These are phyloP conservation scores for Tricholoma furcatifolium DNA, from an alignment of 768 basidiomycete genomes.

Conservation along the genomic window DNA sequence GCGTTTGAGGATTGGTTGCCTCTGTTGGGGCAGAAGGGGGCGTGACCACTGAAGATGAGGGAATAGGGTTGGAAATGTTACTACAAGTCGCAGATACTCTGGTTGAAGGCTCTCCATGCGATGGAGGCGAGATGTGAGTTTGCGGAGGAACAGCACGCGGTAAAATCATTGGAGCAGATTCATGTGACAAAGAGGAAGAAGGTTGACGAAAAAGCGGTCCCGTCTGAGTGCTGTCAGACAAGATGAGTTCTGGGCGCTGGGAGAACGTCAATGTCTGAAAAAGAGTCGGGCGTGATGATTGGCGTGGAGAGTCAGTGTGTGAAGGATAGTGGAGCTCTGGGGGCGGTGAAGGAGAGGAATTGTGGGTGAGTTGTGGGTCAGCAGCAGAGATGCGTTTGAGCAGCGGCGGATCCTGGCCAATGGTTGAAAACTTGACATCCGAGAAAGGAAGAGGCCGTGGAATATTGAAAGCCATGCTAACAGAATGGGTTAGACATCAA, in stretches of 20 bases:
- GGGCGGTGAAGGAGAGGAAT: conserved; percentile 20
- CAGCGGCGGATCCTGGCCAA: conserved; percentile 53
- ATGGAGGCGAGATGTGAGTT: no score
- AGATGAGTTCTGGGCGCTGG: conserved; percentile 3
- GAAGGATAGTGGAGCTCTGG: conserved; percentile 16
- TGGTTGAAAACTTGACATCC: conserved; percentile 48
- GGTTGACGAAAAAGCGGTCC: no score
- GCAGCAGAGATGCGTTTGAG: conserved; percentile 47
- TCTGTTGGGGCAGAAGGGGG: background rate
- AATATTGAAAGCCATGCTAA: no score
- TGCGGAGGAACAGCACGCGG: no score
- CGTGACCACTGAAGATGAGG: background rate
- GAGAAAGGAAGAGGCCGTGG: conserved; percentile 39
- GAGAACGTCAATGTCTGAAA: conserved; percentile 16
- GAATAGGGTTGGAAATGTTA: background rate
- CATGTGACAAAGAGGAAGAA: no score
- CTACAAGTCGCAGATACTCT: no score
- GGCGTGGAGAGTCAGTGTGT: conserved; percentile 2
- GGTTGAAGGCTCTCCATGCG: no score
- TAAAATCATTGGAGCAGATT: no score
- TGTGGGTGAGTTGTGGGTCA: conserved; percentile 22
- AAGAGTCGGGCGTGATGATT: conserved; percentile 17
- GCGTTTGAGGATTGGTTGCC: background rate
- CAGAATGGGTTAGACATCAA: background rate
- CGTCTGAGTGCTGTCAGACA: background rate